These are phyloP conservation scores for Tricholoma furcatifolium DNA, from an alignment of 768 basidiomycete species.

Conservation along the genomic window DNA sequence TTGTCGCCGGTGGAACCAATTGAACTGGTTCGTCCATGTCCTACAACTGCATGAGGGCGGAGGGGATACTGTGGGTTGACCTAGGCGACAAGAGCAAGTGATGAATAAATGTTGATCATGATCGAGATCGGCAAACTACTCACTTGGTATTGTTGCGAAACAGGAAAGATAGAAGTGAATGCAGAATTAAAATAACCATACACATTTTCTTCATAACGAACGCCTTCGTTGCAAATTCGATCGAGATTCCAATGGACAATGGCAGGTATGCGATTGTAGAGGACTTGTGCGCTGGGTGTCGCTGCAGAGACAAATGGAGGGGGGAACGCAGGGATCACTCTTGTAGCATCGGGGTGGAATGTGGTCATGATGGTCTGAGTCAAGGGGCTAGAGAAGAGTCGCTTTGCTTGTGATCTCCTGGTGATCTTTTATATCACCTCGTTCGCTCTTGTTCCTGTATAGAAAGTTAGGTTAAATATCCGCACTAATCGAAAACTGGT, in stretches of 20 bases:
- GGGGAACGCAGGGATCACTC: neutral
- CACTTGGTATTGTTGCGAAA: neutral
- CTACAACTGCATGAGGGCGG: neutral
- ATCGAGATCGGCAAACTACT: neutral
- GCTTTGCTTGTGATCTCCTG: no score
- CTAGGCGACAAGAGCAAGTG: neutral
- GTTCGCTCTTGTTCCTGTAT: no score
- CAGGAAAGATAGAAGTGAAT: neutral
- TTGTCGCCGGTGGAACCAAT: neutral
- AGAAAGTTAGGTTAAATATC: no score
- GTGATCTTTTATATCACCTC: no score
- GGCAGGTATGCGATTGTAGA: neutral
- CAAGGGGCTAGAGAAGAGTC: neutral
- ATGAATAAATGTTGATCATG: neutral
- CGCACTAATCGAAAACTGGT: no score
- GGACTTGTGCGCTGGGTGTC: neutral
- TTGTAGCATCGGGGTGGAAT: neutral
- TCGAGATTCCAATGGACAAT: neutral
- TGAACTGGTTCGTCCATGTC: neutral
- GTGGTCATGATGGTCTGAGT: neutral
- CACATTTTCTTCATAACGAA: neutral
- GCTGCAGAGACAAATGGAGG: neutral
- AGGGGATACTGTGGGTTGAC: constrained; percentile 3
- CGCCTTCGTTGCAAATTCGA: neutral
- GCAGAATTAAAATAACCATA: neutral